phyloP scores from a whole-genome alignment of 257 asterid genomes.

The Solanum chilense region DNA sequence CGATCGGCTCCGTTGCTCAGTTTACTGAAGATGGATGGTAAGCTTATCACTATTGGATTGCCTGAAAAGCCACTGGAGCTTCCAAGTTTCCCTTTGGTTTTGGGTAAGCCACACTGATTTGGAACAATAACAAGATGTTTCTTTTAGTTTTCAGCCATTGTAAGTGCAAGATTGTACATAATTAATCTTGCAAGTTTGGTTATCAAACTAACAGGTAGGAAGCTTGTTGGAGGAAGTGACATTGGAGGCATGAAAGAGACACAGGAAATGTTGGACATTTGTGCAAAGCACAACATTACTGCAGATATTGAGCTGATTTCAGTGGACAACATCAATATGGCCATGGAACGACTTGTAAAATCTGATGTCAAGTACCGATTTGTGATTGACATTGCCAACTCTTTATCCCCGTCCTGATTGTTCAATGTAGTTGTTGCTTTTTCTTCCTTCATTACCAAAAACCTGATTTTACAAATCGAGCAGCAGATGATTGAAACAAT shows the following conservation, averaged over 20 bases:
- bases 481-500: not conserved
- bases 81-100: slow-evolving; percentile 42
- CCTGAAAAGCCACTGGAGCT: slow-evolving; percentile 52
- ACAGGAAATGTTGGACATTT: slow-evolving; percentile 59
- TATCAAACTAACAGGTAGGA: slow-evolving; percentile 29
- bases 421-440: not conserved
- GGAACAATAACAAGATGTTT: not conserved
- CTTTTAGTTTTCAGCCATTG: not conserved
- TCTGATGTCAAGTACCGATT: slow-evolving; percentile 58
- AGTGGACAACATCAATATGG: slow-evolving; percentile 28
- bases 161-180: not conserved
- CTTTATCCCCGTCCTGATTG: slow-evolving; percentile 7
- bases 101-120: slow-evolving; percentile 22
- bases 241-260: slow-evolving; percentile 59
- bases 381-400: slow-evolving; percentile 47
- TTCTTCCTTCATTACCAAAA: not conserved
- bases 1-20: slow-evolving; percentile 32
- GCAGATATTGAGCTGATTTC: slow-evolving; percentile 43
- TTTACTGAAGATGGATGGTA: slow-evolving; percentile 48
- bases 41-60: slow-evolving; percentile 46
- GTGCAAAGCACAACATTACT: slow-evolving; percentile 42
- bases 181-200: not conserved
- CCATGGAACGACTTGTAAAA: slow-evolving; percentile 48
- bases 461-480: not conserved
- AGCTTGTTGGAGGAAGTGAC: slow-evolving; percentile 50